A percentile compares a stretch with the other conserved stretches of the same genome.
Evolutionary conservation across 805 yeast genomes (phyloP).

Genomic region (Nakazawaea populi): DNA sequence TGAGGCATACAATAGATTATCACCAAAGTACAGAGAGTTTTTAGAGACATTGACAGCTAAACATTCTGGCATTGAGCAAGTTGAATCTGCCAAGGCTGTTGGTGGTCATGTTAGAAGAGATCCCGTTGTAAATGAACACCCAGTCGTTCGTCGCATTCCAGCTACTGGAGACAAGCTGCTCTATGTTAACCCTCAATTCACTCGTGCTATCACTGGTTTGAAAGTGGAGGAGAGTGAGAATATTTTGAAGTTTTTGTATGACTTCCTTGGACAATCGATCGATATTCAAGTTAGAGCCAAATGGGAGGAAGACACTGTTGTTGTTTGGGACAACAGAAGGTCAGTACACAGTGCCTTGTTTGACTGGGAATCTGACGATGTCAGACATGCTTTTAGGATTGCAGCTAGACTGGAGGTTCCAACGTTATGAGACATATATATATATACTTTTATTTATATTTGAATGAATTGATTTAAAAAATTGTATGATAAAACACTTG

Average conservation of each 20-base stretch:
- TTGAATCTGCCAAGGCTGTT: constrained; percentile 18
- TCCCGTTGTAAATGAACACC: constrained; percentile 40
- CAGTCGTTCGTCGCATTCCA: constrained; percentile 44
- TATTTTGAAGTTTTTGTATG: constrained; percentile 41
- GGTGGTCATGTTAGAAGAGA: constrained; percentile 43
- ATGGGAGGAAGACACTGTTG: constrained; percentile 47
- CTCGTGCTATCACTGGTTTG: constrained; percentile 55
- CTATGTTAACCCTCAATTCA: constrained; percentile 43
- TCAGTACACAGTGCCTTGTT: constrained; percentile 43
- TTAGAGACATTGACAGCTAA: constrained; percentile 36
- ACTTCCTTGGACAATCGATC: background rate
- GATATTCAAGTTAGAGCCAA: constrained; percentile 46
- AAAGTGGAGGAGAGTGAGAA: constrained; percentile 58
- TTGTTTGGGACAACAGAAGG: constrained; percentile 49
- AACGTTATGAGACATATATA: constrained; percentile 15
- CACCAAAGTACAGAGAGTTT: constrained; percentile 38
- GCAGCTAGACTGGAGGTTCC: constrained; percentile 35
- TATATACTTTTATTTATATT: no score
- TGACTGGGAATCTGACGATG: constrained; percentile 37
- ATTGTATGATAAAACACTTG: no score
- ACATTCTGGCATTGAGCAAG: constrained; percentile 47
- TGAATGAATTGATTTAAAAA: no score
- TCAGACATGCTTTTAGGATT: constrained; percentile 31
- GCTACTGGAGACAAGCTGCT: constrained; percentile 41
- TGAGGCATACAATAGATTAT: constrained; percentile 40